A percentile compares a stretch with the other conserved stretches of the same genome.
Conservation (phyloP, 116 monocot genomes). For the Trichopus zeylanicus region DNA sequence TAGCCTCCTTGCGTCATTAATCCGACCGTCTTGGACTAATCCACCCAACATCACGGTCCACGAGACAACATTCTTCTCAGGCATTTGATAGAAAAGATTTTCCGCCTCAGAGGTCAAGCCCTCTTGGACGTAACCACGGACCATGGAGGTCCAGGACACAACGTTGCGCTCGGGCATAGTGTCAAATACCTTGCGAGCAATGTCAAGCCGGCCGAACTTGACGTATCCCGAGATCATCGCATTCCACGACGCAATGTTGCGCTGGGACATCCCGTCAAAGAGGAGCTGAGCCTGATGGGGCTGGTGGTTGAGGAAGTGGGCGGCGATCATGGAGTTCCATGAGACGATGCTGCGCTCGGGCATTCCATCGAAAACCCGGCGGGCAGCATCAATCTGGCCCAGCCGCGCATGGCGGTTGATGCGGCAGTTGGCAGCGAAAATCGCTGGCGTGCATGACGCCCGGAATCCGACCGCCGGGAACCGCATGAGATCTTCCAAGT, state of each 20-base stretch:
- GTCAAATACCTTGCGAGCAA: constrained; percentile 41
- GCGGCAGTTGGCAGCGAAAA: constrained; percentile 32
- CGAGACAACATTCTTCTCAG: constrained; percentile 66
- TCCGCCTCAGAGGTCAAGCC: constrained; percentile 41
- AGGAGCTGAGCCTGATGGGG: constrained; percentile 34
- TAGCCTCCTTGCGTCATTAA: constrained; percentile 50
- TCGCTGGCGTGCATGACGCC: constrained; percentile 6
- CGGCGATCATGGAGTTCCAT: constrained; percentile 65
- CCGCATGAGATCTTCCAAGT: background rate
- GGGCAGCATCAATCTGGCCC: constrained; percentile 32
- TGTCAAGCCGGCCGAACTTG: constrained; percentile 12
- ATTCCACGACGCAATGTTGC: constrained; percentile 54
- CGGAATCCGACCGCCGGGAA: constrained; percentile 2
- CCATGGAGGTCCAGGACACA: constrained; percentile 66
- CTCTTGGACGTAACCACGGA: constrained; percentile 40
- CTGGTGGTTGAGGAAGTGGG: constrained; percentile 45
- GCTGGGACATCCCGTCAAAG: constrained; percentile 41
- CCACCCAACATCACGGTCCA: constrained; percentile 77
- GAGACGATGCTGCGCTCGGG: constrained; percentile 29
- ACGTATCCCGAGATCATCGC: constrained; percentile 56
- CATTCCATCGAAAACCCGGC: constrained; percentile 37
- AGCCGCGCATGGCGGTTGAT: constrained; percentile 32
- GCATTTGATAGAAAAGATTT: constrained; percentile 42
- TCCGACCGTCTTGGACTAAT: constrained; percentile 30
- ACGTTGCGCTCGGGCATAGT: constrained; percentile 50